Conservation (phyloP, 1,284 basidiomycete species). For the Melampsora americana region DNA sequence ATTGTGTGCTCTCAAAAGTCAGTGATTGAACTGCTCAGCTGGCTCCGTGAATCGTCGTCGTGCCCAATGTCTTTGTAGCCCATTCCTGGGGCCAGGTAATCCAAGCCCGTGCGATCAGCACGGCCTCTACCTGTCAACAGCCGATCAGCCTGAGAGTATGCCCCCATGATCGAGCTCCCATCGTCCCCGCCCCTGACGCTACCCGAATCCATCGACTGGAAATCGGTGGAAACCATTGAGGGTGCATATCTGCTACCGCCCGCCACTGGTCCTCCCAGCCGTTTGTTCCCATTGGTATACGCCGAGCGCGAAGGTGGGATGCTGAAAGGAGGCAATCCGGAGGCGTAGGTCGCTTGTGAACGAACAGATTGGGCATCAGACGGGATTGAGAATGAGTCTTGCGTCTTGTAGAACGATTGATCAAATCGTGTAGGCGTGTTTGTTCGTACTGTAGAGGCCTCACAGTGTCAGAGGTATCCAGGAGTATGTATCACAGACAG, state of each 20-base stretch:
- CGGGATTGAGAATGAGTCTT: constrained; percentile 91
- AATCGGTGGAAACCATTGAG: constrained; percentile 85
- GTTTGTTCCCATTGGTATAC: constrained; percentile 54
- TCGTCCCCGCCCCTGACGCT: constrained; percentile 35
- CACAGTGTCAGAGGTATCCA: neutral
- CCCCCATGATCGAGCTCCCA: constrained; percentile 26
- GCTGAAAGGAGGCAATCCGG: constrained; percentile 78
- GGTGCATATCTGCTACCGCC: constrained; percentile 80
- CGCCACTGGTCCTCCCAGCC: constrained; percentile 62
- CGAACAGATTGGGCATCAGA: constrained; percentile 89
- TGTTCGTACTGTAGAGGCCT: constrained; percentile 57
- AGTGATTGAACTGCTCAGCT: constrained; percentile 40
- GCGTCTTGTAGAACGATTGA: constrained; percentile 87
- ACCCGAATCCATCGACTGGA: constrained; percentile 59
- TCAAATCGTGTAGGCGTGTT: constrained; percentile 88
- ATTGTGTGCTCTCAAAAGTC: constrained; percentile 30
- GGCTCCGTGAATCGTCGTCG: constrained; percentile 38
- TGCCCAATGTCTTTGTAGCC: neutral
- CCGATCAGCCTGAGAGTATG: constrained; percentile 40
- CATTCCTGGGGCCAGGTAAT: constrained; percentile 17
- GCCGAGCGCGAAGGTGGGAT: constrained; percentile 63
- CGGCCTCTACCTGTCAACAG: constrained; percentile 31
- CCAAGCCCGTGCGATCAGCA: constrained; percentile 25
- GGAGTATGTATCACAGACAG: neutral
- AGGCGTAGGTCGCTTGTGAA: constrained; percentile 88